These are phyloP conservation scores for Elsinoe perseae DNA, from an alignment of 2,329 filamentous ascomycete species.

Conservation along the genomic window DNA sequence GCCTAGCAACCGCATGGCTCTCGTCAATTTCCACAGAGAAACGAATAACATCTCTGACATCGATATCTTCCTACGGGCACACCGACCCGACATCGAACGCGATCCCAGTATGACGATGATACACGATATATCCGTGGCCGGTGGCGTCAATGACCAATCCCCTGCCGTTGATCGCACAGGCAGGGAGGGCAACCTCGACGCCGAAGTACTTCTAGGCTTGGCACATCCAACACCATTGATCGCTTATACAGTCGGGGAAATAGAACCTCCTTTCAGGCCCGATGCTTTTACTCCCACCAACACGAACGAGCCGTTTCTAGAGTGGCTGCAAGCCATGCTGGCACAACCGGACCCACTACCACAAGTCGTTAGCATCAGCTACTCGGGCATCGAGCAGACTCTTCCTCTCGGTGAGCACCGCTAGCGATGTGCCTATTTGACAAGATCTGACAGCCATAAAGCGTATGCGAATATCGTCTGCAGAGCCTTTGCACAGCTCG, in stretches of 20 bases:
- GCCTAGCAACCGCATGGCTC: conserved; percentile 37
- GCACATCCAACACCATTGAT: conserved; percentile 47
- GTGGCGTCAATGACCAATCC: conserved; percentile 40
- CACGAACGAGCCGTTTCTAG: conserved; percentile 61
- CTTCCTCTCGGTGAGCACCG: conserved; percentile 52
- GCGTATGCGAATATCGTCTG: conserved; percentile 57
- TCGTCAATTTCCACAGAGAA: conserved; percentile 42
- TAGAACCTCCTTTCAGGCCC: conserved; percentile 45
- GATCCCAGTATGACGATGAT: conserved; percentile 49
- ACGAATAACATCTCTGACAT: conserved; percentile 49
- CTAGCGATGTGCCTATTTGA: too few relatives aligned
- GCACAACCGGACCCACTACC: conserved; percentile 51
- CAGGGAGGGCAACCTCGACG: conserved; percentile 56
- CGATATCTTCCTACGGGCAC: conserved; percentile 47
- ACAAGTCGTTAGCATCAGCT: conserved; percentile 56
- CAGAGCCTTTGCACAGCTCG: conserved; percentile 56
- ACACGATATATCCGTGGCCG: conserved; percentile 49
- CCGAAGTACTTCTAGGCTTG: conserved; percentile 53
- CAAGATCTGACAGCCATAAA: too few relatives aligned
- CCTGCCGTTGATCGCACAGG: conserved; percentile 28
- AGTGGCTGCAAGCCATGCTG: conserved; percentile 54
- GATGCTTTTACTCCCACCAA: conserved; percentile 41
- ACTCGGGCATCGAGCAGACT: conserved; percentile 59
- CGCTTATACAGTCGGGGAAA: conserved; percentile 55
- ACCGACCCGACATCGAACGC: conserved; percentile 43